A percentile compares a stretch with the other conserved stretches of the same genome.
Evolutionary conservation across 129 eudicot species (phyloP).

Genomic region (Deinandra increscens): DNA sequence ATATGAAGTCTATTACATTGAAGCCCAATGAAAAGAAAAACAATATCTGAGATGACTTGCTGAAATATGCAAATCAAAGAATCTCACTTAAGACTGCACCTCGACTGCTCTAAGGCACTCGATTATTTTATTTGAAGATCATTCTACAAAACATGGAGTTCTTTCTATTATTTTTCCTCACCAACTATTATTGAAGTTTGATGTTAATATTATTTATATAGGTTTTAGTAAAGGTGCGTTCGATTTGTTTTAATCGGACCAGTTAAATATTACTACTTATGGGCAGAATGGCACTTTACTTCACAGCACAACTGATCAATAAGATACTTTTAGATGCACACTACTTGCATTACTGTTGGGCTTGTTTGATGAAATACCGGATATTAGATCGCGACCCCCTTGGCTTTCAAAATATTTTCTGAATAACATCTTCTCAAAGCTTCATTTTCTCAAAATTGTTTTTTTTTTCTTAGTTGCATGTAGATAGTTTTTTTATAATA

Average conservation of each 20-base stretch:
- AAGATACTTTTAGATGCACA: background rate
- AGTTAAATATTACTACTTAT: background rate
- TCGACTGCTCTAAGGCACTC: background rate
- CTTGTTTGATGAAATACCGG: background rate
- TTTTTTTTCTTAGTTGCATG: no score
- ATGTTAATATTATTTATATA: background rate
- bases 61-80: background rate
- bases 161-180: background rate
- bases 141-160: background rate
- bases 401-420: background rate
- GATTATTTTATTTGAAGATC: background rate
- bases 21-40: background rate
- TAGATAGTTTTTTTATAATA: no score
- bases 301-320: background rate
- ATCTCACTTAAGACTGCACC: background rate
- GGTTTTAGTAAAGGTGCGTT: background rate
- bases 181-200: background rate
- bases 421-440: no score
- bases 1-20: background rate
- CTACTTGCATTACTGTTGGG: background rate
- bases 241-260: background rate
- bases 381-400: background rate
- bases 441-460: no score
- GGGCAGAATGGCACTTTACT: background rate
- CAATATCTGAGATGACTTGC: background rate